phyloP scores from a whole-genome alignment of 768 basidiomycete species.

The Lactifluus echinatus region DNA sequence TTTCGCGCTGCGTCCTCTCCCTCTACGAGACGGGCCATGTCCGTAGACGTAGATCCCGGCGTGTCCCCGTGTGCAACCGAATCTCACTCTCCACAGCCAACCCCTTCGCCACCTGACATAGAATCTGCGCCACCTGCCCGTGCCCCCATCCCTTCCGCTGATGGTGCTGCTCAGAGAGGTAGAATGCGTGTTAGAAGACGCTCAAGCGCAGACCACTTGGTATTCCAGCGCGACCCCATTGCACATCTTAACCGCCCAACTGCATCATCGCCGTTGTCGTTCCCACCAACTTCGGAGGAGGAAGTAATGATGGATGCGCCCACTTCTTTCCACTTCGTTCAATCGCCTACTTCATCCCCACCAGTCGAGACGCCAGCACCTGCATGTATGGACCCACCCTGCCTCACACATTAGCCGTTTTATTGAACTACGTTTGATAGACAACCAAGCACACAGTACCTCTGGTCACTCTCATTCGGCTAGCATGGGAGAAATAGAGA shows the following conservation, averaged over 20 bases:
- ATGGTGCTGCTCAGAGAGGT: constrained; percentile 18
- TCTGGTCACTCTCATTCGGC: neutral
- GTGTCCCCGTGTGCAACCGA: constrained; percentile 37
- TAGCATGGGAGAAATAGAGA: neutral
- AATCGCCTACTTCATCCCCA: neutral
- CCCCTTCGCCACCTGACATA: neutral
- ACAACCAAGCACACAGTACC: neutral
- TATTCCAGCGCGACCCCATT: constrained; percentile 26
- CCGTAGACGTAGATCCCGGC: constrained; percentile 44
- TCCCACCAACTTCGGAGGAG: constrained; percentile 11
- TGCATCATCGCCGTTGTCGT: constrained; percentile 30
- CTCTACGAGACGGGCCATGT: constrained; percentile 38
- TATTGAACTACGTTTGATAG: neutral
- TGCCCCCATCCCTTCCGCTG: neutral
- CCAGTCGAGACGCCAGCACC: neutral
- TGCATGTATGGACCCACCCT: neutral
- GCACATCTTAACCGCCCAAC: constrained; percentile 22
- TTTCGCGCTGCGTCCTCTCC: constrained; percentile 49
- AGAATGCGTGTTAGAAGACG: constrained; percentile 23
- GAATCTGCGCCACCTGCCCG: neutral
- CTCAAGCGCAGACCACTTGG: constrained; percentile 28
- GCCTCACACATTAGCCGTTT: neutral
- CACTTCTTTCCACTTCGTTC: neutral
- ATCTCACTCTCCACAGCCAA: constrained; percentile 28
- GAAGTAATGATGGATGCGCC: neutral